These are phyloP conservation scores for Tricladium varicosporioides DNA, from an alignment of 2,329 filamentous ascomycete species.

Conservation along the genomic window DNA sequence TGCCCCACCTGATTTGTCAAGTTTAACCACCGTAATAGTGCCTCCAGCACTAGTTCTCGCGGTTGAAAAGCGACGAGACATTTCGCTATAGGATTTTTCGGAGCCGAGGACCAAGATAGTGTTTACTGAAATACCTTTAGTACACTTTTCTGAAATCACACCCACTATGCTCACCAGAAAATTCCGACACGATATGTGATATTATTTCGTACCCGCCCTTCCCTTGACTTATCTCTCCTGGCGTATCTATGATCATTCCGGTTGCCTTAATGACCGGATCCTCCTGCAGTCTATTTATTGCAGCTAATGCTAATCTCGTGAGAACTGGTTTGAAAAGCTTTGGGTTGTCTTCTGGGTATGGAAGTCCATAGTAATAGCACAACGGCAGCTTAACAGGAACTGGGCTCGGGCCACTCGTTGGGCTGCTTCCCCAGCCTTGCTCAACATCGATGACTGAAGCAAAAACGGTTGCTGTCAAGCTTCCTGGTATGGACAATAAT, in stretches of 20 bases:
- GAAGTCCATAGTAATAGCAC: slow-evolving; percentile 82
- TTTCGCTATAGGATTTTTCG: slow-evolving; percentile 70
- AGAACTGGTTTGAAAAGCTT: slow-evolving; percentile 71
- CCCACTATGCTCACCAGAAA: slow-evolving; percentile 48
- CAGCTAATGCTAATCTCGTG: slow-evolving; percentile 74
- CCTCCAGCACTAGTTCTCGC: slow-evolving; percentile 60
- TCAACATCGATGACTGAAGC: slow-evolving; percentile 85
- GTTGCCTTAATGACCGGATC: slow-evolving; percentile 68
- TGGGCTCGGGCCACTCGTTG: slow-evolving; percentile 83
- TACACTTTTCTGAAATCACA: not conserved
- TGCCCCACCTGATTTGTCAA: slow-evolving; percentile 84
- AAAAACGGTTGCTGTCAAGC: slow-evolving; percentile 82
- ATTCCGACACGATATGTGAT: slow-evolving; percentile 72
- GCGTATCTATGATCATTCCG: slow-evolving; percentile 84
- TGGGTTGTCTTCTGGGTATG: slow-evolving; percentile 69
- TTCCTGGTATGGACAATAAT: slow-evolving; percentile 74
- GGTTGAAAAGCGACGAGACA: slow-evolving; percentile 65
- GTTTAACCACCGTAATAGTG: slow-evolving; percentile 68
- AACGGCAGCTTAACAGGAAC: slow-evolving; percentile 90
- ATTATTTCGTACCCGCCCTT: slow-evolving; percentile 73
- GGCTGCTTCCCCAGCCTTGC: slow-evolving; percentile 84
- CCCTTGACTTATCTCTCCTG: slow-evolving; percentile 64
- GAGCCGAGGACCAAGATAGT: slow-evolving; percentile 81
- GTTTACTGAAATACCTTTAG: slow-evolving; percentile 53
- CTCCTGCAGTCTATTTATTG: slow-evolving; percentile 73